Evolutionary conservation across 805 yeast genomes (phyloP).

Genomic region (Scheffersomyces amazonensis): DNA sequence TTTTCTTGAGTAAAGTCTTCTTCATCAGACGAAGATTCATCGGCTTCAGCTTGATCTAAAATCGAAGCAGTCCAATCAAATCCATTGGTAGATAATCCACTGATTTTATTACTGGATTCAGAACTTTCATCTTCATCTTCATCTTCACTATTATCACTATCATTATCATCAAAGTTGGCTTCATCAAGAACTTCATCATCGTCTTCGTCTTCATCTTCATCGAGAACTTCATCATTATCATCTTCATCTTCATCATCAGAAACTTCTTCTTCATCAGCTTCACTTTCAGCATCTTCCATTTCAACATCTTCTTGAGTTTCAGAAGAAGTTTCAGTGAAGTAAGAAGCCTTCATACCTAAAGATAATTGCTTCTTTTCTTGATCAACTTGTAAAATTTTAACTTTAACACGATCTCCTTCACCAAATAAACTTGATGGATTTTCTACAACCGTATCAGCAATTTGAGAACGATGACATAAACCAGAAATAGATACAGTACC

Average conservation of each 20-base stretch:
- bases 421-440: slow-evolving; percentile 68
- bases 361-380: slow-evolving; percentile 69
- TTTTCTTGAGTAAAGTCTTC: slow-evolving; percentile 56
- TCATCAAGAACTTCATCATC: slow-evolving; percentile 37
- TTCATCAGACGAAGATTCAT: slow-evolving; percentile 50
- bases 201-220: slow-evolving; percentile 25
- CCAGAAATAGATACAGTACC: slow-evolving; percentile 77
- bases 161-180: slow-evolving; percentile 26
- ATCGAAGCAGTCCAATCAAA: slow-evolving; percentile 96
- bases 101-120: slow-evolving; percentile 21
- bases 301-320: slow-evolving; percentile 23
- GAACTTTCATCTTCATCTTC: slow-evolving; percentile 23
- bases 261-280: slow-evolving; percentile 16
- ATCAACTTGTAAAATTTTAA: slow-evolving; percentile 66
- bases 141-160: slow-evolving; percentile 20
- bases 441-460: slow-evolving; percentile 65
- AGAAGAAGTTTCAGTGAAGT: slow-evolving; percentile 47
- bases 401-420: slow-evolving; percentile 89
- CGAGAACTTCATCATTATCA: slow-evolving; percentile 20
- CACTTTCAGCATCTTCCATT: slow-evolving; percentile 21
- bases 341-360: slow-evolving; percentile 93
- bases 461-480: slow-evolving; percentile 80
- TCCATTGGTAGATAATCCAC: slow-evolving; percentile 77
- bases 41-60: slow-evolving; percentile 72
- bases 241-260: slow-evolving; percentile 20